Base-by-base conservation (phyloP, 352 stramenopile species). In the Plasmopara viticola region DNA sequence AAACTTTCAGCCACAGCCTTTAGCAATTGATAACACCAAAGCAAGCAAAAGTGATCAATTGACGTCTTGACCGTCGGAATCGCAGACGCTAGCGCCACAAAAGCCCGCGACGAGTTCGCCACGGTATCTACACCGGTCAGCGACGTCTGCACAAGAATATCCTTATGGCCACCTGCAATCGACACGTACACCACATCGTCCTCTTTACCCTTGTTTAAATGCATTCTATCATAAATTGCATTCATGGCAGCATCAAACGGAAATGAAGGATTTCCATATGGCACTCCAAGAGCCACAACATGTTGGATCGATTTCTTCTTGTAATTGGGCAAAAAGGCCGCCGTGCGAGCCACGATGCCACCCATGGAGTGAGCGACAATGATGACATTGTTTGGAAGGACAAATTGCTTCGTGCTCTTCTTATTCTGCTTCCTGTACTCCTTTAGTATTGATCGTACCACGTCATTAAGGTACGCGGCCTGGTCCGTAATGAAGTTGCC, bases 331-430 rank as follows among this genome's bases (percentile, higher is more conserved):
- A 95, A 57, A 39, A 72, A 58, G 42, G 87, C 61, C 0, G 85
- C 85, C 9, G 72, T 64, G 0, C 78, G 77, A 28, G 69, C 71
- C 34, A 90, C 84, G 12, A 94, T 64, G 44, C 78, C 85, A 18
- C 85, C 85, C 85, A 94, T 95, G 9, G 83, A 94, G 44, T 95
- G 84, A 0, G 78, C 85, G 7, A 94, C 70, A 50, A 95, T 67
- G 29, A 94, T 51, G 34, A 95, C 73, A 29, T 74, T 84, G 9
- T 77, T 58, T 12, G 79, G 79, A 7, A 60, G 37, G 39, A 54
- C 43, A 17, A 51, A 37, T 25, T 66, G 66, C 39, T 25, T 55
- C 35, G 42, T 49, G 28, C 37, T 51, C 6, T 49, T 47, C 44
- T 68, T 74, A 14, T 48, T 55, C 44, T 91, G 75, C 34, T 74